Conservation (phyloP, 805 yeast species). For the Candida lessepsii region DNA sequence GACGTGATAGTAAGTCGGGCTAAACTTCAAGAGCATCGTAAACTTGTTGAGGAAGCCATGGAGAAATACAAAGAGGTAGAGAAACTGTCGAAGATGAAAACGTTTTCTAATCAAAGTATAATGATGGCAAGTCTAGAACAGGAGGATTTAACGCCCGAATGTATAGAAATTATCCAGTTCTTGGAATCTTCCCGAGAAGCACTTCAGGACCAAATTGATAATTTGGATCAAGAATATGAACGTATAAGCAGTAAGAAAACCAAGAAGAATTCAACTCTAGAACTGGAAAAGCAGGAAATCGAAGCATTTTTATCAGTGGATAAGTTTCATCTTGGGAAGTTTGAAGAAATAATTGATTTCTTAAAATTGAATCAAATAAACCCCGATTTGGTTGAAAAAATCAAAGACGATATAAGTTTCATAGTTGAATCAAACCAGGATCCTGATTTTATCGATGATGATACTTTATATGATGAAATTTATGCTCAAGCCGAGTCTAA, state of each 20-base stretch:
- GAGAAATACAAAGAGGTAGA: constrained; percentile 46
- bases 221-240: constrained; percentile 41
- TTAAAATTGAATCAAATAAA: constrained; percentile 29
- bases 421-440: constrained; percentile 40
- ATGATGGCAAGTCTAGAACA: constrained; percentile 41
- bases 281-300: constrained; percentile 42
- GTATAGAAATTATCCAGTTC: constrained; percentile 33
- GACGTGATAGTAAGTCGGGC: constrained; percentile 26
- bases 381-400: constrained; percentile 31
- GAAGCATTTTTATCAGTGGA: constrained; percentile 29
- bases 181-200: constrained; percentile 31
- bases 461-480: constrained; percentile 43
- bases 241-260: constrained; percentile 38
- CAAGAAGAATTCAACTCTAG: constrained; percentile 37
- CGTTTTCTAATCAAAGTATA: constrained; percentile 44
- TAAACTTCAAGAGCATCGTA: constrained; percentile 37
- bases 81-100: constrained; percentile 41
- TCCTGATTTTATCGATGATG: constrained; percentile 37
- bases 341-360: constrained; percentile 29
- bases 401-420: constrained; percentile 40
- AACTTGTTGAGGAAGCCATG: constrained; percentile 45
- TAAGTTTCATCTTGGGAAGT: constrained; percentile 37
- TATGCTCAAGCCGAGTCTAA: constrained; percentile 24
- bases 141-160: constrained; percentile 31
- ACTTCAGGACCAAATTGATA: constrained; percentile 33